These are phyloP conservation scores for Silene uniflora DNA, from an alignment of 148 eudicot species.

Conservation along the genomic window DNA sequence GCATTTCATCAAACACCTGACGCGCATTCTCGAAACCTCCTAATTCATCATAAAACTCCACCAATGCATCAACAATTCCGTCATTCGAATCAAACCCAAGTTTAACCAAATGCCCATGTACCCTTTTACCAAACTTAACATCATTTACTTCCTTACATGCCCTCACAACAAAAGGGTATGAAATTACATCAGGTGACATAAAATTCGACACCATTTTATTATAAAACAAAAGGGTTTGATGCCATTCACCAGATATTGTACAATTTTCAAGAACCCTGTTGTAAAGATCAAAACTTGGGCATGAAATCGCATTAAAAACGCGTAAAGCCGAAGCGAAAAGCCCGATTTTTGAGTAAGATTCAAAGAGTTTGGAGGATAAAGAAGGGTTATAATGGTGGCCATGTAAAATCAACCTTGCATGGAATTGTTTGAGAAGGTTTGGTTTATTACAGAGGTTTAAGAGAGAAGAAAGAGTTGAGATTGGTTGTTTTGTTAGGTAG, in stretches of 20 bases:
- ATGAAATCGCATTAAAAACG: constrained; percentile 22
- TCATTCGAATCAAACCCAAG: constrained; percentile 27
- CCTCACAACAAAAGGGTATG: constrained; percentile 33
- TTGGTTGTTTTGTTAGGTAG: background rate
- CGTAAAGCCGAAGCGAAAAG: constrained; percentile 7
- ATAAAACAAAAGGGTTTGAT: constrained; percentile 29
- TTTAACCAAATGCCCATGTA: constrained; percentile 31
- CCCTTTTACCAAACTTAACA: constrained; percentile 19
- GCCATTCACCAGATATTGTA: constrained; percentile 21
- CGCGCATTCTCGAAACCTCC: constrained; percentile 19
- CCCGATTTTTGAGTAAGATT: constrained; percentile 29
- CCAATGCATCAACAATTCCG: constrained; percentile 22
- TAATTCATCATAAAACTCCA: constrained; percentile 20
- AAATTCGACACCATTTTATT: constrained; percentile 30
- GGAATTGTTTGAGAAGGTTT: constrained; percentile 33
- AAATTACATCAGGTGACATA: constrained; percentile 27
- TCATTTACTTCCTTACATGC: constrained; percentile 15
- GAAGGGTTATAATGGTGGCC: constrained; percentile 32
- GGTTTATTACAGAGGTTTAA: constrained; percentile 31
- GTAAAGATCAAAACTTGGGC: constrained; percentile 23
- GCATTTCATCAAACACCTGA: constrained; percentile 24
- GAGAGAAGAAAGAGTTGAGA: constrained; percentile 33
- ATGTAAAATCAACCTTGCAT: constrained; percentile 35
- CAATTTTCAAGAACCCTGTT: constrained; percentile 23
- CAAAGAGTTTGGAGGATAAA: constrained; percentile 25